Evolutionary conservation across 768 basidiomycete species (phyloP), one percentile per base, ranked within the genome.

Genomic region (Rhodotorula kratochvilovae): DNA sequence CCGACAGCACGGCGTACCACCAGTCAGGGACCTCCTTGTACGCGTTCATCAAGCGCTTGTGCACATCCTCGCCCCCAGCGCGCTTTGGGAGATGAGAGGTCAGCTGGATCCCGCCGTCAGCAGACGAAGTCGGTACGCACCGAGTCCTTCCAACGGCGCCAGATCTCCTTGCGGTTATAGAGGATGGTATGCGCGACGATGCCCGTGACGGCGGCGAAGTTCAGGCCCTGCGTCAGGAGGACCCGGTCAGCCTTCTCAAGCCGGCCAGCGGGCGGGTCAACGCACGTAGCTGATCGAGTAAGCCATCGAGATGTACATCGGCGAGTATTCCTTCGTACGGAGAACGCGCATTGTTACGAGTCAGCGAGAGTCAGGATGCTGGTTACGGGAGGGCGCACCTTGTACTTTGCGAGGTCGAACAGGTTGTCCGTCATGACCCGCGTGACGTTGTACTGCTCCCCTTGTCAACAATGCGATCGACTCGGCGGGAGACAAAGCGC

Each of bases 11-110:
- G 1, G 82, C 63, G 77, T 92, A 98, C 84, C 84, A 84, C 90
- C 90, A 91, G 79, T 90, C 87, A 3, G 91, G 91, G 2, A 93
- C 92, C 76, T 95, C 92, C 0, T 89, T 90, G 78, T 98, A 98
- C 70, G 88, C 86, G 72, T 88, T 84, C 94, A 98, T 97, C 62
- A 97, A 83, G 81, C 94, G 94, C 69, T 89, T 87, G 78, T 98
- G 95, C 72, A 97, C 92, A 80, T 98, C 95, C 77, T 96, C 92
- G 70, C 87, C 86, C 81, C 94, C 94, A 13, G 88, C 83, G 57
- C 86, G 83, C n/a, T n/a, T n/a, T n/a, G n/a, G n/a, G n/a, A n/a
- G n/a, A n/a, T n/a, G n/a, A n/a, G n/a, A n/a, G n/a, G n/a, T n/a
- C n/a, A n/a, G n/a, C n/a, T n/a, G n/a, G n/a, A n/a, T n/a, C n/a